A percentile compares a stretch with the other conserved stretches of the same genome.
Evolutionary conservation across 495 filamentous ascomycete genomes (phyloP).

Genomic region (Neurospora sp.): DNA sequence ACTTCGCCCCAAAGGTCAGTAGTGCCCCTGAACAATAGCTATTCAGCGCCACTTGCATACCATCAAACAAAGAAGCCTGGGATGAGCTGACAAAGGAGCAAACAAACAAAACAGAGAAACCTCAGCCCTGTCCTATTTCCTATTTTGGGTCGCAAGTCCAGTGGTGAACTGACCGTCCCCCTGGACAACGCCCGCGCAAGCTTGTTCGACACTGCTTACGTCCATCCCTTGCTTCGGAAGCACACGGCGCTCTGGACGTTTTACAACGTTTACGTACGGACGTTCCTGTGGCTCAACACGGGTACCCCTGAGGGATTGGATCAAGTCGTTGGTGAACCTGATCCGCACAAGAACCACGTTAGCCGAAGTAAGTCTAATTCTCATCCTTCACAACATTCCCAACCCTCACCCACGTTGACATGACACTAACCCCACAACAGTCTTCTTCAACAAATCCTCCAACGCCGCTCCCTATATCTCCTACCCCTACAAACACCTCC

Average conservation of each 20-base stretch:
- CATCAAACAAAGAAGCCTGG: neutral
- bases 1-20: slow-evolving; percentile 24
- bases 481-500: slow-evolving; percentile 21
- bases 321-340: slow-evolving; percentile 19
- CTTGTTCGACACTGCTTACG: slow-evolving; percentile 39
- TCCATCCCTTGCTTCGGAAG: slow-evolving; percentile 30
- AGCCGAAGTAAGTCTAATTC: slow-evolving; percentile 2
- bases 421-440: slow-evolving; percentile 3
- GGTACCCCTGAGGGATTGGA: slow-evolving; percentile 29
- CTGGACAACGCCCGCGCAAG: slow-evolving; percentile 32
- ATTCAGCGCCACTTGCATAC: neutral
- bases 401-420: no score
- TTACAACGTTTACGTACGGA: slow-evolving; percentile 30
- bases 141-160: slow-evolving; percentile 17
- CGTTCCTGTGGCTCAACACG: slow-evolving; percentile 28
- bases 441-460: slow-evolving; percentile 33
- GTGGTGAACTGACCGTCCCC: slow-evolving; percentile 21
- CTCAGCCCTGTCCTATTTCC: slow-evolving; percentile 21
- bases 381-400: no score
- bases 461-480: slow-evolving; percentile 31
- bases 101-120: slow-evolving; percentile 9
- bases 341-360: slow-evolving; percentile 9
- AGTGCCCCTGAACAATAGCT: neutral
- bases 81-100: neutral
- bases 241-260: slow-evolving; percentile 29